Evolutionary conservation across 208 protist species (phyloP).

Genomic region (Leishmania mexicana): DNA sequence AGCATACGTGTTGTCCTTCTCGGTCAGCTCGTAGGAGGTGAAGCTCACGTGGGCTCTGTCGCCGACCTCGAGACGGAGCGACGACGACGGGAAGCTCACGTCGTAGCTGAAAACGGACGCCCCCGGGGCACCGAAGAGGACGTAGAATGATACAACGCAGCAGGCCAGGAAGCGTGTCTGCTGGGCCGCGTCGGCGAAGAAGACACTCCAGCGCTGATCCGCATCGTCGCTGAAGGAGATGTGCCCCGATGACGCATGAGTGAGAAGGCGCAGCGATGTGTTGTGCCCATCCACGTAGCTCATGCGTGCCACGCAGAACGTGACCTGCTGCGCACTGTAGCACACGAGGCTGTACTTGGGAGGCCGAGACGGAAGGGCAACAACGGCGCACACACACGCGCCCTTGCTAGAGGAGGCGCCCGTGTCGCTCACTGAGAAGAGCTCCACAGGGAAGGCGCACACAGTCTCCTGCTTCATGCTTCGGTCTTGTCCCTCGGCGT

Average conservation of each 20-base stretch:
- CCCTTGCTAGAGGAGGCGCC: slow-evolving; percentile 55
- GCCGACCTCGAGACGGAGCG: slow-evolving; percentile 34
- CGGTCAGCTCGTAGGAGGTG: slow-evolving; percentile 41
- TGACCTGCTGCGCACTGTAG: slow-evolving; percentile 72
- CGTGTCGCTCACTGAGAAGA: slow-evolving; percentile 51
- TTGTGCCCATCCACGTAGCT: slow-evolving; percentile 44
- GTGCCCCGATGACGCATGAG: slow-evolving; percentile 53
- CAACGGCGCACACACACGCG: slow-evolving; percentile 69
- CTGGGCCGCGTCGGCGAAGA: slow-evolving; percentile 48
- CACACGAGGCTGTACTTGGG: slow-evolving; percentile 84
- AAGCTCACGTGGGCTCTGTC: slow-evolving; percentile 47
- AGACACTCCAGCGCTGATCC: slow-evolving; percentile 52
- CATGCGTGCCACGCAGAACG: slow-evolving; percentile 59
- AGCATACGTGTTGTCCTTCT: slow-evolving; percentile 22
- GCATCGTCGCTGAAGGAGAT: slow-evolving; percentile 71
- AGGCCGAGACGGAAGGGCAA: slow-evolving; percentile 43
- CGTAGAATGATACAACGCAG: slow-evolving; percentile 67
- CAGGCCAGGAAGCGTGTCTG: slow-evolving; percentile 54
- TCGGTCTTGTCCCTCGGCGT: neutral
- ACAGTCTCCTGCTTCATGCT: slow-evolving; percentile 73
- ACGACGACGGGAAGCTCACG: slow-evolving; percentile 44
- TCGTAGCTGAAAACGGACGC: slow-evolving; percentile 47
- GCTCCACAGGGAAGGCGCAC: slow-evolving; percentile 52
- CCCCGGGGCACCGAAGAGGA: slow-evolving; percentile 46
- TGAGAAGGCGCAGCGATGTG: slow-evolving; percentile 53